A percentile compares a stretch with the other conserved stretches of the same genome.
Evolutionary conservation across 2,329 filamentous ascomycete species (phyloP).

Genomic region (Cordyceps farinosa): DNA sequence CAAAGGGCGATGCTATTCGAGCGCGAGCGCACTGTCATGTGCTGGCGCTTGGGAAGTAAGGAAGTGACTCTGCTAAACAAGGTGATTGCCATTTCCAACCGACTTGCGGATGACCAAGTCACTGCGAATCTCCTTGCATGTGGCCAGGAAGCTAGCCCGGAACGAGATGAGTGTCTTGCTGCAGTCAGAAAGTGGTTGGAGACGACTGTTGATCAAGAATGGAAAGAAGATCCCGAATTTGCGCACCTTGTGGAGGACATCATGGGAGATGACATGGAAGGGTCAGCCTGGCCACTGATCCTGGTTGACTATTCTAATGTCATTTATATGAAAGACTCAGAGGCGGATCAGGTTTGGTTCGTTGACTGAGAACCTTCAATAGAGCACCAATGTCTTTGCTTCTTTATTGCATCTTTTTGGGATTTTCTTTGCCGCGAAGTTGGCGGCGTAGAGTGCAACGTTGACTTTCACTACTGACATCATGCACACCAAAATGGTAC

Average conservation of each 20-base stretch:
- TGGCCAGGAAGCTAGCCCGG: neutral
- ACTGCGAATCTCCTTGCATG: conserved; percentile 1
- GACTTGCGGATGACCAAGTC: conserved; percentile 8
- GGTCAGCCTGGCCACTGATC: conserved; percentile 1
- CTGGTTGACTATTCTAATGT: conserved; percentile 7
- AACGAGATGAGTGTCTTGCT: neutral
- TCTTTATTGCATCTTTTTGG: neutral
- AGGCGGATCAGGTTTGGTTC: conserved; percentile 5
- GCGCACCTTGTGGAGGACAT: neutral
- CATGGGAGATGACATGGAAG: conserved; percentile 13
- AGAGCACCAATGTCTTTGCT: neutral
- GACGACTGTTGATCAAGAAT: neutral
- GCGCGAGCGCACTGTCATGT: conserved; percentile 11
- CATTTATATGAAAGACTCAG: conserved; percentile 4
- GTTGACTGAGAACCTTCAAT: neutral
- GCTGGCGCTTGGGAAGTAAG: neutral
- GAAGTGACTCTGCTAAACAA: conserved; percentile 2
- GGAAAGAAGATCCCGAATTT: conserved; percentile 8
- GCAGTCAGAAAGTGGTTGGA: conserved; percentile 6
- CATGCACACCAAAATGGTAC: no score
- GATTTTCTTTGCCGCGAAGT: no score
- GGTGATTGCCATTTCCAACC: conserved; percentile 2
- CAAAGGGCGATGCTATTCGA: neutral
- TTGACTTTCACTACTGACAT: no score
- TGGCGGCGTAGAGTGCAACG: no score